Evolutionary conservation across 345 rosid species (phyloP), one percentile per base, ranked within the genome.

Genomic region (Orychophragmus violaceus): DNA sequence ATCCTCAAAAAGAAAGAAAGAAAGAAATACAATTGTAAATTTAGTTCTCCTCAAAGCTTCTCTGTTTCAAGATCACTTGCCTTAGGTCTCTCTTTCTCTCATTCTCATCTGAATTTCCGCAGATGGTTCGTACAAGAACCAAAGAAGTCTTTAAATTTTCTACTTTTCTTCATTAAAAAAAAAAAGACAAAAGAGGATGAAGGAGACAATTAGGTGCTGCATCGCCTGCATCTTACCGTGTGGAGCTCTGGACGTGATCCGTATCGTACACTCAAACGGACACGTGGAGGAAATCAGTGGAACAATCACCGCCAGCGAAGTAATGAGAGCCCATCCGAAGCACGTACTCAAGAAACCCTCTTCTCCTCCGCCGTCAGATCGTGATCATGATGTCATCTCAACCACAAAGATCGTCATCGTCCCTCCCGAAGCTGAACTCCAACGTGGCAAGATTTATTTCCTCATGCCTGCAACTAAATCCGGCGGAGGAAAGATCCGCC

Each of bases 221-320:
- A 90, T 94, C 77, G 84, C 99, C 58, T 94, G 99, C 92, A 94
- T 94, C 76, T 83, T 90, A 14, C 99, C 99, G 5, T 94, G 99
- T 39, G 99, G 99, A 54, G 88, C 90, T 3, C 89, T 94, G 0
- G 99, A 94, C 74, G 97, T 94, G 66, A 84, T 94, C 65, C 83
- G 99, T 0, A 88, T 94, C 72, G 91, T 94, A 18, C 99, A 94
- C 81, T 72, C 89, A 2, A 87, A 85, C 59, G 97, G 99, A 41
- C 84, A 82, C 23, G 99, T 94, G 5, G 99, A 94, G 30, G 97
- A 94, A 70, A 84, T 94, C 82, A 83, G 90, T 46, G 99, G 99
- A 74, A 54, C 80, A 10, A 70, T 94, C 75, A 76, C 57, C 3
- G 99, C 99, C 10, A 70, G 81, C 35, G 96, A 94, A 61, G 77